Conservation (phyloP, 164 flowering plant species). For the Pachysandra terminalis region DNA sequence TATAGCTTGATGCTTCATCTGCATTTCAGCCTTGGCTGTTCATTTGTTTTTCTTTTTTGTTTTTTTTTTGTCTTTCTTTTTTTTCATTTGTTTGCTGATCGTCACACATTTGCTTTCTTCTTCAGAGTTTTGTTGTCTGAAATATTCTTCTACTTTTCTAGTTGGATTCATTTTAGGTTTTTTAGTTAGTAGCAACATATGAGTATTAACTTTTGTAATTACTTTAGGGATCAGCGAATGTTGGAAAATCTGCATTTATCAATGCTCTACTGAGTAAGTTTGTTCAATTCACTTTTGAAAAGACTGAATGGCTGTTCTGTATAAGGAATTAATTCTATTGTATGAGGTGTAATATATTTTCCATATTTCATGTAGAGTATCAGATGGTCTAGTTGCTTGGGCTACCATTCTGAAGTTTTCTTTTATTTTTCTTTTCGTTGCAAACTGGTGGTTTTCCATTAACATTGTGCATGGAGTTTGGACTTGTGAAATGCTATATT, state of each 20-base stretch:
- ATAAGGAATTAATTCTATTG: not conserved
- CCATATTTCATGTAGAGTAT: not conserved
- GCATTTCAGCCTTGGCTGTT: not conserved
- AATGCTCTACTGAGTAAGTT: constrained; percentile 83
- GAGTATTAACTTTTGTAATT: constrained; percentile 10
- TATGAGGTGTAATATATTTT: no score
- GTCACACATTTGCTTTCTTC: not conserved
- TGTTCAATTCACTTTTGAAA: not conserved
- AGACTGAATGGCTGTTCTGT: not conserved
- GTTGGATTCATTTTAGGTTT: constrained; percentile 7
- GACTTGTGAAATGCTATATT: no score
- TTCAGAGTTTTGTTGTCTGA: not conserved
- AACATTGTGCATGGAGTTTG: no score
- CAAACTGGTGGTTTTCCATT: no score
- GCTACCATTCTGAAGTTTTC: no score
- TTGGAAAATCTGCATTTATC: constrained; percentile 96
- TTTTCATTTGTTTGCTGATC: not conserved
- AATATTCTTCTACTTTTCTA: not conserved
- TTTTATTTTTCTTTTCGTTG: no score
- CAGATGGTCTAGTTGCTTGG: not conserved
- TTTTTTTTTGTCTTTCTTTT: not conserved
- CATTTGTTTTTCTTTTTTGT: not conserved
- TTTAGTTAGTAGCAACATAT: not conserved
- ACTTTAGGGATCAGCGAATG: constrained; percentile 88
- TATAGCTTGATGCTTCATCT: no score